Conservation (phyloP, 257 asterid species). For the Solanum megistacrolobum region DNA sequence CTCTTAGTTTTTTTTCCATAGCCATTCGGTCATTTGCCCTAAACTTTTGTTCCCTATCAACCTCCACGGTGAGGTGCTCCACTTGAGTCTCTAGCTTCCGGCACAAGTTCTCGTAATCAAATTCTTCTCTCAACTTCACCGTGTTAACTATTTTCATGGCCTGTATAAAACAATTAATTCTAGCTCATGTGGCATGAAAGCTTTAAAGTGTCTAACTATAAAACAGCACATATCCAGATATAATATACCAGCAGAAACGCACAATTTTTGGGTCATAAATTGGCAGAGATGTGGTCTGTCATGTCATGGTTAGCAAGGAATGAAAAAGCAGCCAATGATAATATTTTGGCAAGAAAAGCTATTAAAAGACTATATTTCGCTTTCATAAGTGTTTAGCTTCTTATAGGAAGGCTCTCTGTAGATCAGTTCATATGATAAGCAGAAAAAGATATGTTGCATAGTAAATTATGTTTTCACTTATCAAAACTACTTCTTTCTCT, state of each 20-base stretch:
- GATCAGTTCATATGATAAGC: not conserved
- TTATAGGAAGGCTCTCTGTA: not conserved
- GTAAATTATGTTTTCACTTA: not conserved
- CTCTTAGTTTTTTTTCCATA: slow-evolving; percentile 42
- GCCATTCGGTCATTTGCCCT: slow-evolving; percentile 46
- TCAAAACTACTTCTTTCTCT: not conserved
- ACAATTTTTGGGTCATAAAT: not conserved
- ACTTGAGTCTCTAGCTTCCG: slow-evolving; percentile 75
- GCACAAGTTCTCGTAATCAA: slow-evolving; percentile 82
- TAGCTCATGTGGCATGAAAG: not conserved
- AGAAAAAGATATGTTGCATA: not conserved
- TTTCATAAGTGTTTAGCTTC: not conserved
- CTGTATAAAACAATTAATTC: slow-evolving; percentile 32
- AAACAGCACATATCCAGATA: not conserved
- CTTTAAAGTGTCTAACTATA: not conserved
- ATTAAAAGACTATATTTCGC: not conserved
- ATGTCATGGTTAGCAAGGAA: not conserved
- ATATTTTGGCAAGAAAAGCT: not conserved
- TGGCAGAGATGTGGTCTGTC: not conserved
- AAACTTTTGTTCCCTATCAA: slow-evolving; percentile 65
- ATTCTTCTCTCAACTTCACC: slow-evolving; percentile 83
- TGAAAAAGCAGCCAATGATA: not conserved
- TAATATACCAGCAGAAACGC: not conserved
- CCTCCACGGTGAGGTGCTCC: slow-evolving; percentile 60
- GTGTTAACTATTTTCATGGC: slow-evolving; percentile 83